Conservation (phyloP, 2,329 filamentous ascomycete genomes). For the Teratosphaeria epicoccoides region DNA sequence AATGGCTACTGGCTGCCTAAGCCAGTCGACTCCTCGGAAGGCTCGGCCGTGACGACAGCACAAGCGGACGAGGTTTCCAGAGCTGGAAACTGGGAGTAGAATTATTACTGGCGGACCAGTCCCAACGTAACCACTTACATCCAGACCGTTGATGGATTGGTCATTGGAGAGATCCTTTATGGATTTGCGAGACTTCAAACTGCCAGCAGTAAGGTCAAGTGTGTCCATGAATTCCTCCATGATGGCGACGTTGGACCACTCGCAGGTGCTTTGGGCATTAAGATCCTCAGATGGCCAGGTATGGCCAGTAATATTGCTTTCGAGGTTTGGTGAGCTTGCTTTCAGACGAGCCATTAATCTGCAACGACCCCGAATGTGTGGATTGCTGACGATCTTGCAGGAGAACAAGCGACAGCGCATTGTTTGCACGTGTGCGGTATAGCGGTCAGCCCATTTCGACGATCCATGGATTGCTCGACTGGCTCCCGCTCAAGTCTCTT, state of each 20-base stretch:
- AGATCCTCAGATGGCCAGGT: neutral
- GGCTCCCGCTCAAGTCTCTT: neutral
- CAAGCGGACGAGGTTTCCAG: conserved; percentile 1
- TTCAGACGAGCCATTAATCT: neutral
- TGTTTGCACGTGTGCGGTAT: neutral
- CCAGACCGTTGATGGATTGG: neutral
- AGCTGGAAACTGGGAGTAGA: conserved; percentile 1
- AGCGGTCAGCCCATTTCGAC: neutral
- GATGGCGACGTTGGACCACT: conserved; percentile 1
- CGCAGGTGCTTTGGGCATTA: conserved; percentile 1
- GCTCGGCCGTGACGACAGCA: neutral
- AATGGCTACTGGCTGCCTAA: neutral
- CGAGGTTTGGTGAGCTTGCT: neutral
- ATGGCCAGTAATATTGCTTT: conserved; percentile 1
- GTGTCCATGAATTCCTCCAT: neutral
- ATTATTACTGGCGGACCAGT: neutral
- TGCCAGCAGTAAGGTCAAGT: neutral
- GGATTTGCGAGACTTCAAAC: neutral
- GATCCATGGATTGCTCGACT: neutral
- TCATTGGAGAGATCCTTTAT: neutral
- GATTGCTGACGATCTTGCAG: neutral
- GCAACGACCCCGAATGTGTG: neutral
- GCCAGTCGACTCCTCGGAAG: neutral
- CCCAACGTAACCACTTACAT: conserved; percentile 1
- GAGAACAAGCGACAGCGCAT: neutral